A percentile compares a stretch with the other conserved stretches of the same genome.
Conservation (phyloP, 1,284 basidiomycete genomes). For the Trametes pubescens region DNA sequence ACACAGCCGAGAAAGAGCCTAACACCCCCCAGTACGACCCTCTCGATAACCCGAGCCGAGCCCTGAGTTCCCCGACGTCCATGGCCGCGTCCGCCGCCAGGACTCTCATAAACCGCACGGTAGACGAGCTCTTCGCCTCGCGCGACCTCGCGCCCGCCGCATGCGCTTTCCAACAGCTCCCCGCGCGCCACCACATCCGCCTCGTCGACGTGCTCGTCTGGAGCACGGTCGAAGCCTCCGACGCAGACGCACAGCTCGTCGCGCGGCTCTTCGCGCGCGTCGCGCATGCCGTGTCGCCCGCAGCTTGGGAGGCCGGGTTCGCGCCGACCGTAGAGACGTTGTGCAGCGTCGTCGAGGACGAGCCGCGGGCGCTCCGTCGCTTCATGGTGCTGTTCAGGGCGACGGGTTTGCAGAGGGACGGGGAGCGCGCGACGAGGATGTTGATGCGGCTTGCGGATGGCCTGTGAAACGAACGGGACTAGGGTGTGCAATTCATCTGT, state of each 20-base stretch:
- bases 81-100: neutral
- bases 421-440: constrained; percentile 1
- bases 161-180: constrained; percentile 65
- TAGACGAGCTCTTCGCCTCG: constrained; percentile 4
- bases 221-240: constrained; percentile 79
- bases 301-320: constrained; percentile 72
- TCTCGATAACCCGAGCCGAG: neutral
- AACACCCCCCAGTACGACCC: neutral
- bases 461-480: neutral
- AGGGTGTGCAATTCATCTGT: no score
- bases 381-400: constrained; percentile 61
- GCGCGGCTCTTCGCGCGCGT: constrained; percentile 68
- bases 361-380: constrained; percentile 80
- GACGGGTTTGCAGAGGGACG: constrained; percentile 35
- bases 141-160: constrained; percentile 9
- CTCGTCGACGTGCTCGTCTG: constrained; percentile 79
- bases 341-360: constrained; percentile 90
- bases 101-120: neutral
- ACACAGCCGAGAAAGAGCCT: no score
- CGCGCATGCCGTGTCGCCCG: constrained; percentile 56
- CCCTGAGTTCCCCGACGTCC: no score
- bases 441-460: neutral
- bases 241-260: constrained; percentile 78
- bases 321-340: constrained; percentile 72
- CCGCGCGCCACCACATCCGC: constrained; percentile 62